Conservation (phyloP, 2,329 filamentous ascomycete species). For the Pseudogymnoascus sp. region DNA sequence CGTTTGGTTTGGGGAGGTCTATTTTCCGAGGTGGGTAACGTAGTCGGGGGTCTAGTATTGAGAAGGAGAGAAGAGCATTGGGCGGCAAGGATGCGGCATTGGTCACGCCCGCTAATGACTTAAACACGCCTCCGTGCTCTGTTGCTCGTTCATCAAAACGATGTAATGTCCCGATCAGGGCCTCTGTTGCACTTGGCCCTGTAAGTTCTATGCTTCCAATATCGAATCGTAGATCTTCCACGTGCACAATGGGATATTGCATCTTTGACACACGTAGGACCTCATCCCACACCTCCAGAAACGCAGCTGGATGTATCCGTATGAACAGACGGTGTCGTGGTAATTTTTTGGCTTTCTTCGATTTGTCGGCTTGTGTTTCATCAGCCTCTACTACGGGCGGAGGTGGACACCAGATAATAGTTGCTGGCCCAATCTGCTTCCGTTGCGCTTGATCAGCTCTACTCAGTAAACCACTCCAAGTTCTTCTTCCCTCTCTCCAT, state of each 20-base stretch:
- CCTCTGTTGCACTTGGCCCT: constrained; percentile 73
- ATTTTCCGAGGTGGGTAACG: constrained; percentile 63
- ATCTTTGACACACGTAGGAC: constrained; percentile 51
- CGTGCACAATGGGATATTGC: constrained; percentile 52
- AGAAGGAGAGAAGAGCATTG: constrained; percentile 66
- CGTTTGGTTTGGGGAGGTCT: constrained; percentile 33
- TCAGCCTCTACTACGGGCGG: constrained; percentile 18
- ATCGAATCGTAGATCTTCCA: constrained; percentile 65
- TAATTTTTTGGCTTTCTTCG: constrained; percentile 35
- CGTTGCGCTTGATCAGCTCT: constrained; percentile 47
- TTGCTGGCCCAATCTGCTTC: constrained; percentile 63
- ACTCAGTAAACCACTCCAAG: constrained; percentile 51
- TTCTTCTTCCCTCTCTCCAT: constrained; percentile 61
- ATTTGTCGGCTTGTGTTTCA: constrained; percentile 20
- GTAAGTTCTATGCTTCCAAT: constrained; percentile 65
- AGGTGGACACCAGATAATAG: constrained; percentile 65
- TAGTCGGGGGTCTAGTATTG: constrained; percentile 72
- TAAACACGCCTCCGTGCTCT: constrained; percentile 43
- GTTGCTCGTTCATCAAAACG: constrained; percentile 38
- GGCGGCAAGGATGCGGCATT: constrained; percentile 64
- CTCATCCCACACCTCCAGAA: constrained; percentile 58
- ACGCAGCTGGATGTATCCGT: constrained; percentile 76
- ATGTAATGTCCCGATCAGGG: constrained; percentile 62
- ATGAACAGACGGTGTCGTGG: constrained; percentile 50
- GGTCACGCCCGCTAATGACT: constrained; percentile 50